phyloP scores from a whole-genome alignment of 192 early-diverging fungal genomes.

The Irineochytrium annulatum region DNA sequence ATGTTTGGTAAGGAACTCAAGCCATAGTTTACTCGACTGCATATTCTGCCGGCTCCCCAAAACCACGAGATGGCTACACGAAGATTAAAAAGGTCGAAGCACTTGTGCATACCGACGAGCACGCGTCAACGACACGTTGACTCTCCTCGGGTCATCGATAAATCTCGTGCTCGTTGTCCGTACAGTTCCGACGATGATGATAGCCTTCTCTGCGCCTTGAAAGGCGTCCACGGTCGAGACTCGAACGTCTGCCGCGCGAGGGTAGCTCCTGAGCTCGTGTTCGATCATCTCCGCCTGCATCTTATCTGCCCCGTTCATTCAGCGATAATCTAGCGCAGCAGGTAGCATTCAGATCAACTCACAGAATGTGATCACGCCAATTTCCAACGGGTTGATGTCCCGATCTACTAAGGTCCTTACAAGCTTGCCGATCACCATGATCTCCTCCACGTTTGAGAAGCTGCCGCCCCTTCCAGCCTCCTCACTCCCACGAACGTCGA shows the following conservation, averaged over 20 bases:
- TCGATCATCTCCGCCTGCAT: slow-evolving; percentile 9
- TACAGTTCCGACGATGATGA: slow-evolving; percentile 69
- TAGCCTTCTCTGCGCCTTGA: slow-evolving; percentile 72
- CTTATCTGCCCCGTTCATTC: too few species aligned
- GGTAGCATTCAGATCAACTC: slow-evolving; percentile 25
- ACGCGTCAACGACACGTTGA: slow-evolving; percentile 74
- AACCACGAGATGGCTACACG: too few species aligned
- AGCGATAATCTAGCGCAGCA: slow-evolving; percentile 11
- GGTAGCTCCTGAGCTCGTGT: background rate
- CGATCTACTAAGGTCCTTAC: slow-evolving; percentile 37
- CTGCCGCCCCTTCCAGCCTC: slow-evolving; percentile 46
- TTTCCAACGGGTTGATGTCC: slow-evolving; percentile 40
- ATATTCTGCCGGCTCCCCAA: too few species aligned
- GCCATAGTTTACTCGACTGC: too few species aligned
- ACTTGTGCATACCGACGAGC: slow-evolving; percentile 71
- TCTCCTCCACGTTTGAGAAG: slow-evolving; percentile 53
- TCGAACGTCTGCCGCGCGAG: slow-evolving; percentile 26
- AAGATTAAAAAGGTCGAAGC: too few species aligned
- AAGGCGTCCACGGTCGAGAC: slow-evolving; percentile 73
- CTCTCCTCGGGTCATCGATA: slow-evolving; percentile 60
- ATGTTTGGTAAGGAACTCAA: too few species aligned
- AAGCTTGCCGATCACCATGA: slow-evolving; percentile 35
- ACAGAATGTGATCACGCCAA: slow-evolving; percentile 73
- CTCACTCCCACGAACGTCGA: slow-evolving; percentile 47
- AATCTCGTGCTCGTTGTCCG: slow-evolving; percentile 53